Conservation (phyloP, 148 eudicot genomes). For the Chenopodium quinoa region DNA sequence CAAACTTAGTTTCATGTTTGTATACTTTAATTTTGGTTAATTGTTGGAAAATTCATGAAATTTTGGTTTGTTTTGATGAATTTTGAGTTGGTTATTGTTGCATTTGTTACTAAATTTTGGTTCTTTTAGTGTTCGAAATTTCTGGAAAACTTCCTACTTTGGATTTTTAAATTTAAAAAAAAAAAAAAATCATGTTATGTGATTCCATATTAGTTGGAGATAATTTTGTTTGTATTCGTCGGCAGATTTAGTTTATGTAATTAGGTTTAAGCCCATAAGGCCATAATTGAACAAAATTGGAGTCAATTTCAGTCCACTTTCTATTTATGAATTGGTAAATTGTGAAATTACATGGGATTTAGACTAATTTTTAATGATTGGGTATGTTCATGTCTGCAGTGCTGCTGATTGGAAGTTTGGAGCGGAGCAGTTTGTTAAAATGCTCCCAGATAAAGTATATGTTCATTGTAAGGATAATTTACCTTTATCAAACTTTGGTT, state of each 20-base stretch:
- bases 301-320: neutral
- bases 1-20: neutral
- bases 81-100: conserved; percentile 2
- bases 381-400: conserved; percentile 44
- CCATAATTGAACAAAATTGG: neutral
- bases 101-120: neutral
- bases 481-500: neutral
- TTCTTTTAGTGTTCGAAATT: conserved; percentile 4
- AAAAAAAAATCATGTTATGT: neutral
- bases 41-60: neutral
- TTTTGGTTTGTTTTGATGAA: neutral
- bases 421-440: conserved; percentile 78
- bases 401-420: conserved; percentile 85
- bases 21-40: neutral
- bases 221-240: neutral
- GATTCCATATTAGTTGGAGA: conserved; percentile 2
- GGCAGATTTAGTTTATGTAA: neutral
- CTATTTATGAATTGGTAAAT: neutral
- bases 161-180: too few relatives aligned
- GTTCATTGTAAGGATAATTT: conserved; percentile 78
- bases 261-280: neutral
- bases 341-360: neutral
- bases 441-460: conserved; percentile 79
- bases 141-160: neutral
- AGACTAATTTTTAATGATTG: conserved; percentile 1